These are phyloP conservation scores for Boletus hoseneyae DNA, from an alignment of 1,284 basidiomycete genomes.

Conservation along the genomic window DNA sequence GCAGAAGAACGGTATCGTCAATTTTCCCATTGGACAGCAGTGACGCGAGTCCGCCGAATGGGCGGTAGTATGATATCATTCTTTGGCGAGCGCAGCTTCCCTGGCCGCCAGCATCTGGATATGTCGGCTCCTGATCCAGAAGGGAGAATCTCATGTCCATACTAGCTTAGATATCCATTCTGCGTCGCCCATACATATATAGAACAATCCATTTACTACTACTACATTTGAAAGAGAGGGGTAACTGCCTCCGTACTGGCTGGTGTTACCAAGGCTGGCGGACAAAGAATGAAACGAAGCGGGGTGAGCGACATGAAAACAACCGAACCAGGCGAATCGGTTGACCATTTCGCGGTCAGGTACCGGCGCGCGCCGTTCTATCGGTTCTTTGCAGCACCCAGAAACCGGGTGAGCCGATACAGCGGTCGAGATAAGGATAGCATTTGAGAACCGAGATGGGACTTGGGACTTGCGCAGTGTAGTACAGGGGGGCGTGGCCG, in stretches of 20 bases:
- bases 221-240: background rate
- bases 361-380: background rate
- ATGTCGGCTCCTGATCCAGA: background rate
- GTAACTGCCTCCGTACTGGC: background rate
- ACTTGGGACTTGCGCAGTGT: no score
- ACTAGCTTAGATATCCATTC: background rate
- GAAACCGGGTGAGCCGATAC: background rate
- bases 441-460: no score
- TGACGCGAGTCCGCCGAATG: background rate
- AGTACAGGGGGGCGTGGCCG: no score
- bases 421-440: background rate
- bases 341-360: background rate
- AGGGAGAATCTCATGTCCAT: background rate
- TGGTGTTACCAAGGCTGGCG: background rate
- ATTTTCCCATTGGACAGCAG: conserved; percentile 16
- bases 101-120: background rate
- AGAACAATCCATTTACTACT: background rate
- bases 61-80: background rate
- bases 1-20: conserved; percentile 1
- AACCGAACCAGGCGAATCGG: background rate
- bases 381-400: background rate
- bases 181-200: background rate
- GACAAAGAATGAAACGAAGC: background rate
- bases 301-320: background rate
- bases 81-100: background rate